A percentile compares a stretch with the other conserved stretches of the same genome.
Evolutionary conservation across 139 green algal genomes (phyloP).

Genomic region (Yamagishiella unicocca): DNA sequence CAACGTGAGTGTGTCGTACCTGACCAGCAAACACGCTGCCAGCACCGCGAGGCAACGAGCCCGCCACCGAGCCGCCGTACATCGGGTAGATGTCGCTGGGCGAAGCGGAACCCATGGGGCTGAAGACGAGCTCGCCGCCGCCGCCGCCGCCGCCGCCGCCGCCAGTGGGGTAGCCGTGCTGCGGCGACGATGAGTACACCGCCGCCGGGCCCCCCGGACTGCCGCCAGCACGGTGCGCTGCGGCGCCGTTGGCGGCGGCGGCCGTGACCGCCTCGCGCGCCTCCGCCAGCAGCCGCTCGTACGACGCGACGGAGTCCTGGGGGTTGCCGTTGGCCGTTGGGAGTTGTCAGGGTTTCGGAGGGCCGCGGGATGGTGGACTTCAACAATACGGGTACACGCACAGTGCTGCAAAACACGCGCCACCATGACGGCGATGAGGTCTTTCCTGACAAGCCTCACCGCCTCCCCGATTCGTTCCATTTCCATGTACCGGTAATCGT

Average conservation of each 20-base stretch:
- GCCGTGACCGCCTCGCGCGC: constrained; percentile 6
- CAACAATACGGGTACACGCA: too few relatives aligned
- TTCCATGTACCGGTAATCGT: too few relatives aligned
- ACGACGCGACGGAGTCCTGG: neutral
- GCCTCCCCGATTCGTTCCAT: too few relatives aligned
- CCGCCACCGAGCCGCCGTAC: neutral
- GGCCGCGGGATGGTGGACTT: too few relatives aligned
- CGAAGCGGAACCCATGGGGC: neutral
- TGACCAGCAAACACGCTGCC: constrained; percentile 12
- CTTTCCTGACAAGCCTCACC: too few relatives aligned
- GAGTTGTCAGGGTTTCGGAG: neutral
- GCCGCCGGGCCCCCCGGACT: too few relatives aligned
- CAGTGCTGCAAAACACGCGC: too few relatives aligned
- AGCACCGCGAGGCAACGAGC: neutral
- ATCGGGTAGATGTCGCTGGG: neutral
- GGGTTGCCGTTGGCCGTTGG: neutral
- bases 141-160: neutral
- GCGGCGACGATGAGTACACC: too few relatives aligned
- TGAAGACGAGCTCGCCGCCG: neutral
- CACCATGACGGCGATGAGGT: too few relatives aligned
- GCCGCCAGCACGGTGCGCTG: neutral
- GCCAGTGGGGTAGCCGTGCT: neutral
- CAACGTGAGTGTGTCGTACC: constrained; percentile 3
- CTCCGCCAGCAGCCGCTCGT: constrained; percentile 23
- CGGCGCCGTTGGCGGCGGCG: neutral